Evolutionary conservation across 169 alveolate species (phyloP).

Genomic region (Eimeria maxima): DNA sequence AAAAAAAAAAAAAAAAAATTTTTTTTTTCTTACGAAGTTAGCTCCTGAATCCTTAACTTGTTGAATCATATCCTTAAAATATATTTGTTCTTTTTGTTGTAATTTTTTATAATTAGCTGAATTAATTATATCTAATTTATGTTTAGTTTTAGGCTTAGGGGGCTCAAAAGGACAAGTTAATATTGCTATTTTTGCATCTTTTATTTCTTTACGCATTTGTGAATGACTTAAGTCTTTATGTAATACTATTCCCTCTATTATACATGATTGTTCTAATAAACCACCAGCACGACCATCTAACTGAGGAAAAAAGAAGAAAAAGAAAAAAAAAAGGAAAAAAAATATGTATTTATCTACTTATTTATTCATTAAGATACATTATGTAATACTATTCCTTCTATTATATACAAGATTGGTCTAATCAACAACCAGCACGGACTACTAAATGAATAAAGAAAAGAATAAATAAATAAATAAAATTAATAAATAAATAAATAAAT

Average conservation of each 20-base stretch:
- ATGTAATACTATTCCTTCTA: constrained; percentile 97
- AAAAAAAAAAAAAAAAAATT: neutral
- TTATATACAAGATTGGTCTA: constrained; percentile 97
- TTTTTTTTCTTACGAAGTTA: constrained; percentile 89
- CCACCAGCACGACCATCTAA: constrained; percentile 99
- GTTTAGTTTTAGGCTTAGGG: constrained; percentile 99
- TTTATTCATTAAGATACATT: too few relatives aligned
- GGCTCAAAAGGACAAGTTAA: constrained; percentile 99
- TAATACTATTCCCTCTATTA: constrained; percentile 97
- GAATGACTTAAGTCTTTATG: constrained; percentile 99
- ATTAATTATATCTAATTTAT: constrained; percentile 97
- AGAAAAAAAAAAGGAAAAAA: too few relatives aligned
- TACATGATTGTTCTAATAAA: constrained; percentile 96
- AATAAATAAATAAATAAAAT: too few relatives aligned
- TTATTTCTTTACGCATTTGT: constrained; percentile 97
- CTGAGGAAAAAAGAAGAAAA: constrained; percentile 55
- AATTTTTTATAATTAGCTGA: constrained; percentile 98
- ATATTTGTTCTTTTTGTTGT: constrained; percentile 96
- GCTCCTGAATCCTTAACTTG: constrained; percentile 97
- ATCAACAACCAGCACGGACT: constrained; percentile 98
- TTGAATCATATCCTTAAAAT: constrained; percentile 97
- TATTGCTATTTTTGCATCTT: constrained; percentile 98
- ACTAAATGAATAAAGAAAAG: constrained; percentile 88
- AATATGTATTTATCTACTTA: too few relatives aligned
- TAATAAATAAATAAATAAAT: too few relatives aligned